A percentile compares a stretch with the other conserved stretches of the same genome.
Conservation (phyloP, 176 grass and related monocot genomes). For the Avena atlantica region DNA sequence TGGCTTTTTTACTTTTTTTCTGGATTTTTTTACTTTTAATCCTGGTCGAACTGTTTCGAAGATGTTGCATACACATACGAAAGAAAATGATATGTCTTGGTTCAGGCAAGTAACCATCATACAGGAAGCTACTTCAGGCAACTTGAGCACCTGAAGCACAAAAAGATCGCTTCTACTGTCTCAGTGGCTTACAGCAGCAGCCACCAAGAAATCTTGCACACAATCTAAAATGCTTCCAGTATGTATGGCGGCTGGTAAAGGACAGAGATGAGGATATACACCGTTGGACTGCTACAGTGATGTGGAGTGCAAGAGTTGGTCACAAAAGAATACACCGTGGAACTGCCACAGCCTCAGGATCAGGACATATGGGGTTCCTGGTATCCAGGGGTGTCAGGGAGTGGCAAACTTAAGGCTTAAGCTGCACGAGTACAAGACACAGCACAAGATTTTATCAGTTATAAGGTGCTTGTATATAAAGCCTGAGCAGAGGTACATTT, state of each 20-base stretch:
- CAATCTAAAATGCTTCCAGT: conserved; percentile 28
- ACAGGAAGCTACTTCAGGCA: conserved; percentile 27
- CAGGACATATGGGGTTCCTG: conserved; percentile 30
- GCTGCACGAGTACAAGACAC: conserved; percentile 11
- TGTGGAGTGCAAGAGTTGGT: conserved; percentile 47
- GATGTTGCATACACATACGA: neutral
- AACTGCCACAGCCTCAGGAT: conserved; percentile 30
- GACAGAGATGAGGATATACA: conserved; percentile 8
- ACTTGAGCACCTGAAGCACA: conserved; percentile 19
- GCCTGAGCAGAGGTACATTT: conserved; percentile 15
- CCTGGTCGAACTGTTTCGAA: neutral
- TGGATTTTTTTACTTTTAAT: conserved; percentile 4
- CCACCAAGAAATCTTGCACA: conserved; percentile 47
- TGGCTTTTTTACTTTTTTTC: neutral
- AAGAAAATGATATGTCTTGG: neutral
- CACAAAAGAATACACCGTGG: neutral
- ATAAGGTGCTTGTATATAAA: conserved; percentile 39
- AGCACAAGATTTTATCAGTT: conserved; percentile 20
- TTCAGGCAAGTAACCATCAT: neutral
- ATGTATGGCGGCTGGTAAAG: conserved; percentile 13
- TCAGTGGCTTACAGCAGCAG: neutral
- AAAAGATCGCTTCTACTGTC: neutral
- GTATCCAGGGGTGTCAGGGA: conserved; percentile 20
- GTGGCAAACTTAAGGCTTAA: neutral
- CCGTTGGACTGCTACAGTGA: neutral